Base-by-base conservation (phyloP, 2,329 filamentous ascomycete genomes). In the Helotiales sp. region DNA sequence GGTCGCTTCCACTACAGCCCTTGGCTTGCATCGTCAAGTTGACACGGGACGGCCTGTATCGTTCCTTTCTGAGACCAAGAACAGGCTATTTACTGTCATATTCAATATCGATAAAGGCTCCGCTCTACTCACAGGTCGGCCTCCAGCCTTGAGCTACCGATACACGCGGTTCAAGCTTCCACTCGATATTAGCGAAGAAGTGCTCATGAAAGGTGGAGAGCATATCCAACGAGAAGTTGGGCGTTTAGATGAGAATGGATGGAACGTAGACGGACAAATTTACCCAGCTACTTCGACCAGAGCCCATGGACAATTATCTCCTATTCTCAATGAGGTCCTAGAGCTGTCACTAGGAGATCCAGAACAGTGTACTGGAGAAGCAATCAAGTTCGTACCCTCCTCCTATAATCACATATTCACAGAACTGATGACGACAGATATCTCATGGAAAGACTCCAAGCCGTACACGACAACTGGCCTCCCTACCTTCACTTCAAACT, bases 271-370 rank as follows among this genome's bases (percentile, higher is more conserved):
- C 1, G 78, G 77, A 0, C 66, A 70, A 0, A 63, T 83, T 0
- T 72, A 77, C 19, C 66, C 77, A 0, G 72, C 75, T 0, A 83
- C 81, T 0, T 75, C 77, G 54, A 64, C 73, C 0, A 73, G 82
- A 25, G 76, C 79, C 0, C 77, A 78, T 44, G 73, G 75, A 1
- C 73, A 77, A 10, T 74, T 85, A 33, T 77, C 78, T 2, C 66
- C 74, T 0, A 74, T 86, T 7, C 75, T 80, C 2, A 83, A 87
- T 59, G 83, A 87, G 48, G 78, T 87, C 4, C 73, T 87, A 4
- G 81, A 85, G 60, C 74, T 86, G 22, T 81, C 82, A 22, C 63
- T 70, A 1, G 68, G 68, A 2, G 60, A 65, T 42, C 52, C 57
- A 31, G 60, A 55, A 30, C 54, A 66, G 8, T 61, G 56, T 19